phyloP scores from a whole-genome alignment of 2,329 filamentous ascomycete genomes.

The Curvularia lunata region DNA sequence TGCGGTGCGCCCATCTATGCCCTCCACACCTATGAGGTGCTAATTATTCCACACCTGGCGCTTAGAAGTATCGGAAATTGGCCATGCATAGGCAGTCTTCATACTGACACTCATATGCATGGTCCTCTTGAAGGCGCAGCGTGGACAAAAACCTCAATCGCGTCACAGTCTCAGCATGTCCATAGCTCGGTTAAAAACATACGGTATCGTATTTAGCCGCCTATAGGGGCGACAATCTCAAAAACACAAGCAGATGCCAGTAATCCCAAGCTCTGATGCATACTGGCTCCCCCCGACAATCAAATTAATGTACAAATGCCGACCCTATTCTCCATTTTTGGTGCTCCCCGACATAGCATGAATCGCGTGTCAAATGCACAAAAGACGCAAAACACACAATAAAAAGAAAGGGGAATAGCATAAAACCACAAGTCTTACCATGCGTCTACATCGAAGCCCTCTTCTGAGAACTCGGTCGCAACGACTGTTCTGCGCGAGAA shows the following conservation, averaged over 20 bases:
- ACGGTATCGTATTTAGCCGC: slow-evolving; percentile 8
- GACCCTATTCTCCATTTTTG: slow-evolving; percentile 9
- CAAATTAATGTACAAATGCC: slow-evolving; percentile 19
- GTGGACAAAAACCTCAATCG: neutral
- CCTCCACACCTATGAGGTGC: neutral
- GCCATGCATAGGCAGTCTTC: neutral
- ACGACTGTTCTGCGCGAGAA: slow-evolving; percentile 97
- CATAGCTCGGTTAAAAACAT: slow-evolving; percentile 1
- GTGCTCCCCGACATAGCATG: slow-evolving; percentile 3
- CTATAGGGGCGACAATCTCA: slow-evolving; percentile 7
- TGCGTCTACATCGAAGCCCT: slow-evolving; percentile 91
- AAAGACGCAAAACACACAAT: slow-evolving; percentile 6
- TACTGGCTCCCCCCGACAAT: slow-evolving; percentile 5
- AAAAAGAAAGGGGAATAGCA: neutral
- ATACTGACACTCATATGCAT: neutral
- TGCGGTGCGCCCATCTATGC: neutral
- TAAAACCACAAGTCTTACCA: slow-evolving; percentile 64
- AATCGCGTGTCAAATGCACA: slow-evolving; percentile 10
- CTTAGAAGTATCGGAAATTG: neutral
- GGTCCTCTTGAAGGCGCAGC: neutral
- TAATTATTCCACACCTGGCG: neutral
- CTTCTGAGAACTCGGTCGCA: slow-evolving; percentile 95
- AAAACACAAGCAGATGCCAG: slow-evolving; percentile 9
- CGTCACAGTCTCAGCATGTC: neutral
- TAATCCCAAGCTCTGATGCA: slow-evolving; percentile 1